These are phyloP conservation scores for Helminthosporium solani DNA, from an alignment of 2,329 filamentous ascomycete genomes.

Conservation along the genomic window DNA sequence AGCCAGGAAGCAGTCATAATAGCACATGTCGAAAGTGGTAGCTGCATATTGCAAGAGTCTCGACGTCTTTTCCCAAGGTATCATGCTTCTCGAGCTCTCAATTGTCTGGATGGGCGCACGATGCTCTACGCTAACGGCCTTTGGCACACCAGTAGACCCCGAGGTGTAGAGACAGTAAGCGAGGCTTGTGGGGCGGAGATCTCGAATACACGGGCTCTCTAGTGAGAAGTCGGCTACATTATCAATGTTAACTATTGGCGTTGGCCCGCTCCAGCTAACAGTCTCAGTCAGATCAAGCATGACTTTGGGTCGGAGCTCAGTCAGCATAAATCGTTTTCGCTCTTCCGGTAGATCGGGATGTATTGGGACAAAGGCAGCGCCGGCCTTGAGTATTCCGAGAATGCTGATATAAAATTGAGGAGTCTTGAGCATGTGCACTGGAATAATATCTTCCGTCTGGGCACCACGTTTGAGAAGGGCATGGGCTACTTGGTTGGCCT, in stretches of 20 bases:
- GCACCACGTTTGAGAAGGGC: slow-evolving; percentile 24
- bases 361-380: slow-evolving; percentile 41
- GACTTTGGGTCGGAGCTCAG: slow-evolving; percentile 33
- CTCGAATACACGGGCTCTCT: slow-evolving; percentile 27
- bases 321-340: slow-evolving; percentile 38
- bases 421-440: slow-evolving; percentile 38
- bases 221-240: slow-evolving; percentile 9
- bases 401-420: slow-evolving; percentile 41
- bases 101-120: slow-evolving; percentile 45
- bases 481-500: slow-evolving; percentile 38
- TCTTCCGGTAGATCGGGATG: slow-evolving; percentile 39
- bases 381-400: slow-evolving; percentile 44
- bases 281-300: slow-evolving; percentile 15
- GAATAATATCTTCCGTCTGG: slow-evolving; percentile 35
- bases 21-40: slow-evolving; percentile 49
- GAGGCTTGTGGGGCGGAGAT: slow-evolving; percentile 29
- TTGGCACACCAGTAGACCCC: slow-evolving; percentile 47
- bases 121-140: slow-evolving; percentile 48
- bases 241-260: slow-evolving; percentile 18
- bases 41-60: slow-evolving; percentile 48
- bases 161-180: slow-evolving; percentile 49
- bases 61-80: slow-evolving; percentile 44
- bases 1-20: slow-evolving; percentile 50
- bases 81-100: slow-evolving; percentile 37
- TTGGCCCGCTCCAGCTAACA: slow-evolving; percentile 11